A percentile compares a stretch with the other conserved stretches of the same genome.
These are phyloP conservation scores for Irpex lacteus DNA, from an alignment of 1,284 basidiomycete species.

Conservation along the genomic window DNA sequence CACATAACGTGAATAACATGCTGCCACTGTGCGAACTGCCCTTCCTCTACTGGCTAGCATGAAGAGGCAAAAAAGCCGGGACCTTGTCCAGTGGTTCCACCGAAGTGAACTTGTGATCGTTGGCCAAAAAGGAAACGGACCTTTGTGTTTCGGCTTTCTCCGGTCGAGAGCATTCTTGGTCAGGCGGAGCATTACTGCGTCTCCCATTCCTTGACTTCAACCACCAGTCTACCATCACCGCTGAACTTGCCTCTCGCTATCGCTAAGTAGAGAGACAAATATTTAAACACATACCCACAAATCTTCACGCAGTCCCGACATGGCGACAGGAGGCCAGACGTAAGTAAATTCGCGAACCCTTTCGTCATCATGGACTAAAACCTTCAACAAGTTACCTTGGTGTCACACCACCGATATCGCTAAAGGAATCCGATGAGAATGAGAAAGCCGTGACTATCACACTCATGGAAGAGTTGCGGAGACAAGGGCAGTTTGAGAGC, in stretches of 20 bases:
- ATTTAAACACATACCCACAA: no score
- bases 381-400: conserved; percentile 56
- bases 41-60: conserved; percentile 21
- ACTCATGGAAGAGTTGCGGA: conserved; percentile 85
- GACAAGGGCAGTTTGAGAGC: conserved; percentile 87
- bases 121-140: neutral
- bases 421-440: conserved; percentile 67
- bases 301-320: neutral
- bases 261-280: no score
- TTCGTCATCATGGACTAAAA: neutral
- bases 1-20: conserved; percentile 5
- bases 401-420: conserved; percentile 91
- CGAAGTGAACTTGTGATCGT: neutral
- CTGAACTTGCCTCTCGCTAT: no score
- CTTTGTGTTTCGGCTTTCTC: conserved; percentile 10
- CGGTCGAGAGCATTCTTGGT: conserved; percentile 10
- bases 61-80: neutral
- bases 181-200: neutral
- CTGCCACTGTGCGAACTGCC: neutral
- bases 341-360: neutral
- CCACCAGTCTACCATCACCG: neutral
- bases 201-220: neutral
- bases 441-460: conserved; percentile 83
- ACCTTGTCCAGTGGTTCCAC: neutral
- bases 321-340: conserved; percentile 2